These are phyloP conservation scores for Coprinopsis cinerea DNA, from an alignment of 768 basidiomycete species.

Conservation along the genomic window DNA sequence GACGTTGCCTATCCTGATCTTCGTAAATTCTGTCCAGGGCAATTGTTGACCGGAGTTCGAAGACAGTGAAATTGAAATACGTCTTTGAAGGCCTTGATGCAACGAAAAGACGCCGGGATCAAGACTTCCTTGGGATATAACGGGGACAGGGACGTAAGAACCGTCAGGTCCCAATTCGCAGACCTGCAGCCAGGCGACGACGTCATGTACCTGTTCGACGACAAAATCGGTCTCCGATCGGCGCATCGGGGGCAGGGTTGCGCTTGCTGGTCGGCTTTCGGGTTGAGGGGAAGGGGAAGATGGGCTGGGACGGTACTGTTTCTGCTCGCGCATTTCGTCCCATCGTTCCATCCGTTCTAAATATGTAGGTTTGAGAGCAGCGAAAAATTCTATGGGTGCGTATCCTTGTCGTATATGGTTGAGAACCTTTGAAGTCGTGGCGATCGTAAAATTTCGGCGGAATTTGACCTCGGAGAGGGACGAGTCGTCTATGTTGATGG, in stretches of 20 bases:
- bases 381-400: conserved; percentile 89
- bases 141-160: conserved; percentile 76
- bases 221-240: conserved; percentile 92
- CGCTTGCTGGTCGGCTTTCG: conserved; percentile 32
- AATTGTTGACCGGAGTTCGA: conserved; percentile 89
- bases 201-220: conserved; percentile 81
- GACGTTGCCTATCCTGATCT: conserved; percentile 75
- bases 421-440: conserved; percentile 67
- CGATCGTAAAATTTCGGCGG: conserved; percentile 74
- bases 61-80: conserved; percentile 66
- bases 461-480: conserved; percentile 79
- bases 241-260: conserved; percentile 74
- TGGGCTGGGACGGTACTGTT: conserved; percentile 36
- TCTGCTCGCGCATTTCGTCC: conserved; percentile 88
- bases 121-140: conserved; percentile 64
- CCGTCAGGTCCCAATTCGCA: conserved; percentile 85
- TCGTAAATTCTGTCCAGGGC: conserved; percentile 78
- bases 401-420: conserved; percentile 70
- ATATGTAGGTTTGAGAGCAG: conserved; percentile 73
- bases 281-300: conserved; percentile 28
- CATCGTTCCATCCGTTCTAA: conserved; percentile 85
- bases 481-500: conserved; percentile 66
- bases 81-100: conserved; percentile 90
- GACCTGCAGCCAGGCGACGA: conserved; percentile 83
- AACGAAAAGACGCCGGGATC: conserved; percentile 85